These are phyloP conservation scores for Moricandia arvensis DNA, from an alignment of 345 rosid species.

Conservation along the genomic window DNA sequence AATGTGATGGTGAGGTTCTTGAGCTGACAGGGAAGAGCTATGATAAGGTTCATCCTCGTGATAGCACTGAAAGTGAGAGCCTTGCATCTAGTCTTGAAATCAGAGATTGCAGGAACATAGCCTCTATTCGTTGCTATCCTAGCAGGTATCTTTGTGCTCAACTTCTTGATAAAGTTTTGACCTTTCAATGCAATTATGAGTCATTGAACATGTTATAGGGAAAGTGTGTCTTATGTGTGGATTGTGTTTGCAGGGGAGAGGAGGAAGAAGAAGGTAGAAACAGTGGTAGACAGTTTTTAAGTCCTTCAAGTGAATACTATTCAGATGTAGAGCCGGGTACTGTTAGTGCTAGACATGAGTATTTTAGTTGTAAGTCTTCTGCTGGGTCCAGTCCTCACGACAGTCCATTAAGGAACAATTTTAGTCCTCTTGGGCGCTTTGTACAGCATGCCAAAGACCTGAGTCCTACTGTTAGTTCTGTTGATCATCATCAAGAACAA, in stretches of 20 bases:
- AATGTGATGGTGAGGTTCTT: constrained; percentile 46
- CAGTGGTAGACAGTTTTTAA: constrained; percentile 53
- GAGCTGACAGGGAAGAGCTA: constrained; percentile 48
- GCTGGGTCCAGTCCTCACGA: constrained; percentile 80
- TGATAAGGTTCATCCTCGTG: constrained; percentile 80
- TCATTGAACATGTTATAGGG: background rate
- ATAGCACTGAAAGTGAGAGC: constrained; percentile 55
- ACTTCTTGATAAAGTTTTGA: background rate
- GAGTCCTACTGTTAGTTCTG: constrained; percentile 54
- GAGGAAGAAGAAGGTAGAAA: constrained; percentile 61
- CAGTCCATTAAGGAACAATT: constrained; percentile 88
- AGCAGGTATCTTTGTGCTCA: constrained; percentile 52
- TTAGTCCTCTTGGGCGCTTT: constrained; percentile 73
- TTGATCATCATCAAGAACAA: constrained; percentile 40
- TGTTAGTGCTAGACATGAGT: constrained; percentile 78
- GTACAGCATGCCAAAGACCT: constrained; percentile 69
- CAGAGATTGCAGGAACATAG: constrained; percentile 49
- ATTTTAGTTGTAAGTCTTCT: constrained; percentile 61
- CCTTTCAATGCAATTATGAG: background rate
- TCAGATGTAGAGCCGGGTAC: constrained; percentile 79
- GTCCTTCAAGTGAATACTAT: constrained; percentile 65
- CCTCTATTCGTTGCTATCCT: constrained; percentile 50
- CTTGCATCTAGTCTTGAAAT: constrained; percentile 52
- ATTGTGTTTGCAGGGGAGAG: constrained; percentile 58
- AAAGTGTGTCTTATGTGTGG: background rate